A percentile compares a stretch with the other conserved stretches of the same genome.
Conservation (phyloP, 768 basidiomycete species). For the Suillus discolor region DNA sequence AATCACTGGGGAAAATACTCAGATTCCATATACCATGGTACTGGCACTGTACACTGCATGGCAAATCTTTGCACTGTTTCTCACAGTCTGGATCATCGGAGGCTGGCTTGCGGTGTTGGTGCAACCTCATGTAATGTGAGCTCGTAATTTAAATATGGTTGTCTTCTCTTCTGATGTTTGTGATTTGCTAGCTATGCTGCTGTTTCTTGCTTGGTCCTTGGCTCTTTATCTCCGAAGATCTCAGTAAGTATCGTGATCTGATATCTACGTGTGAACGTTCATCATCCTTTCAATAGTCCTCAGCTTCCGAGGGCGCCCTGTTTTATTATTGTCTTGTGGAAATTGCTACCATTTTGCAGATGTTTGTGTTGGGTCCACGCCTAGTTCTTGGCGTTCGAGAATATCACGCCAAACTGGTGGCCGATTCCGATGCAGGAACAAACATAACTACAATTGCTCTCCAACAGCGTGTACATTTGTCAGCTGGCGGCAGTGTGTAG, state of each 20-base stretch:
- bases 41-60: too few species aligned
- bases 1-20: too few species aligned
- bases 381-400: not conserved
- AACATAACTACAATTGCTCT: not conserved
- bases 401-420: not conserved
- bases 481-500: not conserved
- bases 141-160: too few species aligned
- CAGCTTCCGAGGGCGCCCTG: not conserved
- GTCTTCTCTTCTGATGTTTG: too few species aligned
- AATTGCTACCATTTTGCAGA: not conserved
- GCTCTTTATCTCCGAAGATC: too few species aligned
- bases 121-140: too few species aligned
- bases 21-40: too few species aligned
- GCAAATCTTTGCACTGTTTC: too few species aligned
- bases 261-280: not conserved
- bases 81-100: too few species aligned
- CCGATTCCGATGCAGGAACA: not conserved
- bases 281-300: not conserved
- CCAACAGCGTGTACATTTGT: not conserved
- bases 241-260: not conserved
- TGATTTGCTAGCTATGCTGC: too few species aligned
- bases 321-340: rapidly evolving
- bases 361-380: not conserved
- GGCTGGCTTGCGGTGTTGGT: too few species aligned
- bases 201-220: too few species aligned